Evolutionary conservation across 257 asterid genomes (phyloP).

Genomic region (Penstemon davidsonii): DNA sequence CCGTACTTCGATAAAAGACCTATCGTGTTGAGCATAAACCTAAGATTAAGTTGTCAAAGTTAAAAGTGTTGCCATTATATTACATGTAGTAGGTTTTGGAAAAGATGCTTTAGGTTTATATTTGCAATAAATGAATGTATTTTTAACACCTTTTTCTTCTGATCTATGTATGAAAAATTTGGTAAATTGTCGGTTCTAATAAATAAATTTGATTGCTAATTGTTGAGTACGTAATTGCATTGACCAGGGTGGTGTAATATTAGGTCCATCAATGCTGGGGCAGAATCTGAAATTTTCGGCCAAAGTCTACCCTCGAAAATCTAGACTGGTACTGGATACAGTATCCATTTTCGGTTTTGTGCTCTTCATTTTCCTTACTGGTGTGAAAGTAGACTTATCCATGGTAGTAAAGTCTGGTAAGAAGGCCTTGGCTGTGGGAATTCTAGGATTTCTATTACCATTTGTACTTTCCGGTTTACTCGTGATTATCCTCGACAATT

Average conservation of each 20-base stretch:
- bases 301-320: slow-evolving; percentile 44
- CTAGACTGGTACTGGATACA: slow-evolving; percentile 55
- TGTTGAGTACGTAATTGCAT: slow-evolving; percentile 28
- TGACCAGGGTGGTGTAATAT: slow-evolving; percentile 65
- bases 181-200: background rate
- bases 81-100: too few species aligned
- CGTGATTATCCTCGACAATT: slow-evolving; percentile 44
- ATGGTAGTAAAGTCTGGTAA: slow-evolving; percentile 53
- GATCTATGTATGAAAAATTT: background rate
- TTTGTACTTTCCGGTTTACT: slow-evolving; percentile 45
- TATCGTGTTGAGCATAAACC: too few species aligned
- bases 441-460: slow-evolving; percentile 54
- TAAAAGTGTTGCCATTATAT: too few species aligned
- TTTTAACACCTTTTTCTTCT: background rate
- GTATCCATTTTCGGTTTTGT: slow-evolving; percentile 57
- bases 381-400: slow-evolving; percentile 60
- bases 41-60: too few species aligned
- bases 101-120: background rate
- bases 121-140: background rate
- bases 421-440: slow-evolving; percentile 57
- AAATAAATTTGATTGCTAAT: slow-evolving; percentile 4
- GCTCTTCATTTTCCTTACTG: slow-evolving; percentile 57
- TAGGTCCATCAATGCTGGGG: slow-evolving; percentile 69
- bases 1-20: too few species aligned
- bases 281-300: slow-evolving; percentile 34